Percentiles rank a stretch among this genome's conserved stretches.
Evolutionary conservation across 768 basidiomycete species (phyloP).

Genomic region (Coprinellus micaceus): DNA sequence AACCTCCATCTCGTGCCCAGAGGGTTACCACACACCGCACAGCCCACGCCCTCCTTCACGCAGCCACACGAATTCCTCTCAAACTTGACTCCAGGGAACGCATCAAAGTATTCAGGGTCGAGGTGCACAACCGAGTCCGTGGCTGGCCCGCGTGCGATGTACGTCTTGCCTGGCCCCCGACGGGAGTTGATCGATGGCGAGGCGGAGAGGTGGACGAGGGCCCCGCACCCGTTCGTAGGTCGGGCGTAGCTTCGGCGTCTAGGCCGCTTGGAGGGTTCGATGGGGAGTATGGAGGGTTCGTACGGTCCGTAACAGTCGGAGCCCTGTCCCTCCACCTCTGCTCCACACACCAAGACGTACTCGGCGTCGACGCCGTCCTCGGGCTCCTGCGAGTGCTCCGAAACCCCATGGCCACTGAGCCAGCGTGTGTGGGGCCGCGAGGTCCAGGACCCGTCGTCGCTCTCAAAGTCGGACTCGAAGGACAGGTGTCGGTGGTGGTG

Average conservation of each 20-base stretch:
- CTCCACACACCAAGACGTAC: conserved; percentile 30
- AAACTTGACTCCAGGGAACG: conserved; percentile 43
- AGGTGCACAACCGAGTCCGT: conserved; percentile 53
- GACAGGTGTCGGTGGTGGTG: conserved; percentile 6
- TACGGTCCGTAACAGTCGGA: conserved; percentile 20
- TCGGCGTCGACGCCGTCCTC: conserved; percentile 18
- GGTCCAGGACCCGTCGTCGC: conserved; percentile 11
- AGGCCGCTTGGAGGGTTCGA: conserved; percentile 27
- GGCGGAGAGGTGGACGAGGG: conserved; percentile 54
- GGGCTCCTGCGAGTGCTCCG: not conserved
- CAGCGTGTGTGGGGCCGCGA: conserved; percentile 12
- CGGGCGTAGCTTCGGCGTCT: conserved; percentile 20
- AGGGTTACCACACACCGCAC: conserved; percentile 41
- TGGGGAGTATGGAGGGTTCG: conserved; percentile 35
- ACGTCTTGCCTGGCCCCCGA: conserved; percentile 22
- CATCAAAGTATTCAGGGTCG: conserved; percentile 57
- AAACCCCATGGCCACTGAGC: conserved; percentile 12
- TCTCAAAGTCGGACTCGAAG: conserved; percentile 10
- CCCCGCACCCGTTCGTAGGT: conserved; percentile 58
- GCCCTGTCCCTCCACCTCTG: conserved; percentile 10
- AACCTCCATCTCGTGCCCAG: conserved; percentile 28
- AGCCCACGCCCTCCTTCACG: conserved; percentile 64
- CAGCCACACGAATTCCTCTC: conserved; percentile 61
- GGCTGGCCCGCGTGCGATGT: conserved; percentile 51
- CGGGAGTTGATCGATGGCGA: conserved; percentile 38